Conservation (phyloP, 1,284 basidiomycete genomes). For the Pterulicium gracile region DNA sequence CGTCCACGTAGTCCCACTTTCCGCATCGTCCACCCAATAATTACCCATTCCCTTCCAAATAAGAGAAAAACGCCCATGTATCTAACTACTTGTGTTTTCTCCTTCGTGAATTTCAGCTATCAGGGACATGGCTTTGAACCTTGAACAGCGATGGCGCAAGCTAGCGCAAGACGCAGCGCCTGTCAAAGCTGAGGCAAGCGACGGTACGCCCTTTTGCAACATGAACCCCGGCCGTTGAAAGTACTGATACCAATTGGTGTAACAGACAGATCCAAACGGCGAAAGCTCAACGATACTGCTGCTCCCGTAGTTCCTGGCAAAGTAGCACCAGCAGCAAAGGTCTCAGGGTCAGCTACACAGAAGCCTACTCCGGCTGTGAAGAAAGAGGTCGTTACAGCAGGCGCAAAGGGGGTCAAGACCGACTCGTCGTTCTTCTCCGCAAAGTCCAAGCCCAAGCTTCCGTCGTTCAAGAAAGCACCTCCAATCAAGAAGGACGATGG, state of each 20-base stretch:
- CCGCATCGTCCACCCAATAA: not conserved
- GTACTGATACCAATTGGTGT: conserved; percentile 19
- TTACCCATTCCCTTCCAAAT: conserved; percentile 14
- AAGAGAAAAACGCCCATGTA: conserved; percentile 43
- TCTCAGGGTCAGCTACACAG: conserved; percentile 25
- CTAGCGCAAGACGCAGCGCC: conserved; percentile 28
- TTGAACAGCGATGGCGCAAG: conserved; percentile 70
- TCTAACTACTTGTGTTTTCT: conserved; percentile 46
- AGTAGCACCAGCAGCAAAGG: conserved; percentile 33
- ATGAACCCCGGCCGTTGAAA: conserved; percentile 14
- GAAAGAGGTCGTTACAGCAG: conserved; percentile 30
- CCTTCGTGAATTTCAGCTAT: conserved; percentile 49
- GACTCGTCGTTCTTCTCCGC: conserved; percentile 80
- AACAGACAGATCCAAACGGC: conserved; percentile 54
- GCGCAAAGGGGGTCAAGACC: conserved; percentile 65
- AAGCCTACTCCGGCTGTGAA: conserved; percentile 24
- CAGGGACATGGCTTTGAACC: conserved; percentile 82
- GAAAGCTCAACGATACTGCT: conserved; percentile 45
- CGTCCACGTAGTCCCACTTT: not conserved
- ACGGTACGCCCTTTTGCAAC: not conserved
- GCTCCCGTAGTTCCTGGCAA: conserved; percentile 56
- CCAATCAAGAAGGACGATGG: conserved; percentile 42
- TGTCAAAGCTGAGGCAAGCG: conserved; percentile 11
- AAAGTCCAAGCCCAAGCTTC: conserved; percentile 63
- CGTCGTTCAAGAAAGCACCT: conserved; percentile 69